Base-by-base conservation (phyloP, 2,329 filamentous ascomycete genomes). In the Calonectria montana region DNA sequence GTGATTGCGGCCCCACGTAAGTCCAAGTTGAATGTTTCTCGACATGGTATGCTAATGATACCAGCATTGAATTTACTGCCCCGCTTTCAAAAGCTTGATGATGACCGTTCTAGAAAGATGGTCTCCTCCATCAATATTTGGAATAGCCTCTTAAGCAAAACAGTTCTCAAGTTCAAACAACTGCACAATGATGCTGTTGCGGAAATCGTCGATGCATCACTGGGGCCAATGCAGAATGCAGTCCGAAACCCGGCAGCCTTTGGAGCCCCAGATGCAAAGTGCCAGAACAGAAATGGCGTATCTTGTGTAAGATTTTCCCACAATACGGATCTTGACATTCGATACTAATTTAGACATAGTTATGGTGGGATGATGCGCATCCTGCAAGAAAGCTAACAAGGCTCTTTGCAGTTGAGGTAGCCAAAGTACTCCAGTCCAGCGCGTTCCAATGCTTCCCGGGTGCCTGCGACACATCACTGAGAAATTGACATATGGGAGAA, bases 1-100 rank as follows among this genome's bases (percentile, higher is more conserved):
- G 86, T 92, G 65, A 73, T 93, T 27, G 90, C 87, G 63, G 89
- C 91, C 0, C 91, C 91, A 1, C 88, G 80, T 80, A 68, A 74
- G 80, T 70, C 2, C 1, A 6, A 6, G 2, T 12, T 23, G 13
- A 10, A 25, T 25, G 13, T 23, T 23, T 21, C 31, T 35, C 13
- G 12, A 25, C 4, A 23, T 12, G 13, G 7, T 18, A 13, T 16
- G 31, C 53, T 59, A 21, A 59, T 15, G 13, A 13, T 25, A 21
- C 3, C 12, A 59, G 53, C 53, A 25, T 16, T 59, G 29, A 39
- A 39, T 18, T 16, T 59, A 3, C 5, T 39, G 53, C 53, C 53
- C 12, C 31, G 25, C 29, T 39, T 39, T 16, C 31, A 18, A 15
- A 59, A 59, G 5, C 31, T 57, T 37, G 9, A 16, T 16, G 21